Evolutionary conservation across 2,329 filamentous ascomycete species (phyloP), one percentile per base, ranked within the genome.

Genomic region (Stachybotrys elegans): DNA sequence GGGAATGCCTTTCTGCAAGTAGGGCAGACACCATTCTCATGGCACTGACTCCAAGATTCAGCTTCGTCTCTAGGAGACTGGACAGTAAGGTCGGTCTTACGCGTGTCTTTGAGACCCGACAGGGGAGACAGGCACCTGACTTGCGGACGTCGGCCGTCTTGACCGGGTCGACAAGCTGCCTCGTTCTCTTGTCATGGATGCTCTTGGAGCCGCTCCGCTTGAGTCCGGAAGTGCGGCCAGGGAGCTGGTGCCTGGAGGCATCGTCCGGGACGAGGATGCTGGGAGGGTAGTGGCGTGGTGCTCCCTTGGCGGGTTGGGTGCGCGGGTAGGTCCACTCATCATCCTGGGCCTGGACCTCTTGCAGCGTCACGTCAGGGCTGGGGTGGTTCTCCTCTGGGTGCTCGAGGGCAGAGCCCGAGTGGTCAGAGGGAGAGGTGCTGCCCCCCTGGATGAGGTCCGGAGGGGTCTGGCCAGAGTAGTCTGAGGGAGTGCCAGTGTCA

Each of bases 81-180:
- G 42, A 44, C 42, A 48, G 43, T 35, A 21, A 21, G 39, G 48
- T 43, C 47, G 57, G 54, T 57, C 70, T 67, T 66, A 75, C 73
- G 52, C 62, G 59, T 52, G 68, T 67, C 61, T 73, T 76, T 51
- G 65, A 66, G 48, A 70, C 63, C 51, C 67, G 71, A 57, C 73
- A 76, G 45, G 66, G 67, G 43, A 70, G 62, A 51, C 73, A 77
- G 25, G 73, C 71, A 46, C 69, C 68, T 52, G 62, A 63, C 54
- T 71, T 70, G 50, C 73, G 71, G 43, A 76, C 71, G 43, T 67
- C 65, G 42, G 70, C 71, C 35, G 73, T 75, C 57, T 73, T 66
- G 47, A 68, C 62, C 34, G 62, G 66, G 49, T 69, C 60, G 44
- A 56, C 55, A 21, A 69, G 57, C 43, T 67, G 63, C 40, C 65